Conservation (phyloP, 2,329 filamentous ascomycete species). For the Albifimbria verrucaria region DNA sequence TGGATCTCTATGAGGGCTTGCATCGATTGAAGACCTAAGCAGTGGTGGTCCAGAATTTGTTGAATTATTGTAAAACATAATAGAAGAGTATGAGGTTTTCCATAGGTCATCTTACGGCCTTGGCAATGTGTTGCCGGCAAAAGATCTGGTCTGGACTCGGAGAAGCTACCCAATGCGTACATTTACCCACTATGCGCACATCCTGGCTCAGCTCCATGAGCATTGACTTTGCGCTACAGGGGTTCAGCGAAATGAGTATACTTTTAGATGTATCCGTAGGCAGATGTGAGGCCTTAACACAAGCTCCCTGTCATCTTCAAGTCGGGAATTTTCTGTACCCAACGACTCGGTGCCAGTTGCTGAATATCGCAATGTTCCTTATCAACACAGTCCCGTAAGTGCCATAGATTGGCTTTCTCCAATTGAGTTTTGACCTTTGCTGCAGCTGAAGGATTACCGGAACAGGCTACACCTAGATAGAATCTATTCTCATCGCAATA, state of each 20-base stretch:
- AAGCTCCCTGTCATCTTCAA: background rate
- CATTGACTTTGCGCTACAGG: background rate
- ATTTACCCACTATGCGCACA: no score
- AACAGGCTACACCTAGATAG: background rate
- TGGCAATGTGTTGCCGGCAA: no score
- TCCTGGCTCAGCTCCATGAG: no score
- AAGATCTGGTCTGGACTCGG: no score
- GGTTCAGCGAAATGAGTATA: background rate
- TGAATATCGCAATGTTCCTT: background rate
- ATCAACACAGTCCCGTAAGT: background rate
- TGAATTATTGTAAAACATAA: no score
- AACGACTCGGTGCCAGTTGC: background rate
- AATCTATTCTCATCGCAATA: background rate
- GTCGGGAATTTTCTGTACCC: background rate
- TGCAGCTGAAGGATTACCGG: background rate
- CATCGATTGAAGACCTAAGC: no score
- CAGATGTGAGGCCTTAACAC: background rate
- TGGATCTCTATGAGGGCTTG: no score
- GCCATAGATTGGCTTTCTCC: background rate
- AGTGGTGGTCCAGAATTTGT: no score
- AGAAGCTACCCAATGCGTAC: no score
- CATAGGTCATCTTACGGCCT: no score
- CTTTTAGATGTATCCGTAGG: background rate
- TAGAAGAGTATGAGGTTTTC: no score
- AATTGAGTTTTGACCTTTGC: background rate